Base-by-base conservation (phyloP, 2,329 filamentous ascomycete genomes). In the Dothideomycetes sp. region DNA sequence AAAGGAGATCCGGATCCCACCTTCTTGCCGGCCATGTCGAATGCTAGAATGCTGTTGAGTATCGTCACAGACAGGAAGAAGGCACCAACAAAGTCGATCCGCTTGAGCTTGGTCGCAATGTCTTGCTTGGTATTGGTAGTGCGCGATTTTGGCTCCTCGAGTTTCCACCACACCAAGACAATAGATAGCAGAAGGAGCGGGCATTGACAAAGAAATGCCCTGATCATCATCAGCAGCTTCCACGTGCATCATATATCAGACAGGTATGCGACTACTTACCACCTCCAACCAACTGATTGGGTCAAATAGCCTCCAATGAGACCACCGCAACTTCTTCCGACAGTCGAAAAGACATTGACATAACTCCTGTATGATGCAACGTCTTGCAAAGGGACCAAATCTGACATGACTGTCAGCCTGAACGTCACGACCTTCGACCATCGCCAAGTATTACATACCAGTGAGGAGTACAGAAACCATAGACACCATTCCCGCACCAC, bases 221-320 rank as follows among this genome's bases (percentile, higher is more conserved):
- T 65, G 25, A 11, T 16, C 6, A 2, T 15, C 7, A 17, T 45
- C 3, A 47, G 45, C 11, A n/a, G n/a, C n/a, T n/a, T n/a, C n/a
- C n/a, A 15, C 4, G 18, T 16, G 19, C 19, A 31, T 17, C 9
- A 17, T 10, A 31, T 15, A 43, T 16, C 24, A 32, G 36, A 11
- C 18, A 37, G 6, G 5, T 22, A 9, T 11, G n/a, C n/a, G 20
- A 24, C 13, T 8, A 33, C 60, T 47, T 47, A 74, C 76, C 76
- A 80, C 56, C 79, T 63, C 79, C 78, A 83, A 12, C 78, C 78
- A 10, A 82, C 65, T 0, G 69, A 68, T 47, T 82, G 75, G 1
- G 76, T 71, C 2, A 82, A 56, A 51, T 67, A 73, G 2, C 78
- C 79, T 1, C 78, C 79, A 0, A 80, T 42, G 0, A 72, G 69